Evolutionary conservation across 331 rosid genomes (phyloP).

Genomic region (Quercus phellos): DNA sequence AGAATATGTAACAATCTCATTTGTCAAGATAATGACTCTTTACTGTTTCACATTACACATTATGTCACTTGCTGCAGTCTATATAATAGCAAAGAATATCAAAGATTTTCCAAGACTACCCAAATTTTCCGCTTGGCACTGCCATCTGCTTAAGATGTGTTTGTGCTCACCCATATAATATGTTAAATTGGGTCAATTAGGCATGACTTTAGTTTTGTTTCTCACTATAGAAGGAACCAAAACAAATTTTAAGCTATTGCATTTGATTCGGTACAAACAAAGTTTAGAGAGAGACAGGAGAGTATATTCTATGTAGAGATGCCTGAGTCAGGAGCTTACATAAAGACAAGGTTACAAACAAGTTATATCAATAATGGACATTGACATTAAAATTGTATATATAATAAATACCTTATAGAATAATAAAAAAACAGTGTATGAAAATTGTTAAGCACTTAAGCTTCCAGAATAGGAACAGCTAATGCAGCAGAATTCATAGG

Average conservation of each 20-base stretch:
- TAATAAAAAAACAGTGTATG: constrained; percentile 3
- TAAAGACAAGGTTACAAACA: constrained; percentile 44
- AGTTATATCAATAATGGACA: constrained; percentile 1
- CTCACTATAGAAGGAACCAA: constrained; percentile 19
- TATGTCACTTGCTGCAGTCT: background rate
- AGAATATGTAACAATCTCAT: background rate
- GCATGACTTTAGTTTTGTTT: background rate
- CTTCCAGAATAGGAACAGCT: constrained; percentile 1
- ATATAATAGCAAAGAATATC: background rate
- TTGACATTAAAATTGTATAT: constrained; percentile 13
- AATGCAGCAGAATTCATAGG: background rate
- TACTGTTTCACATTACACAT: background rate
- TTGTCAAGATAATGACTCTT: background rate
- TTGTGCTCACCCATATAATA: constrained; percentile 16
- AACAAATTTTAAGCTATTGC: background rate
- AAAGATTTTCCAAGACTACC: background rate
- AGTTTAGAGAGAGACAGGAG: constrained; percentile 12
- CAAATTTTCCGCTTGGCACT: background rate
- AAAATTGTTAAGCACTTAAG: constrained; percentile 7
- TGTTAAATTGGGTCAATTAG: background rate
- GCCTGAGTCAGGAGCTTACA: constrained; percentile 33
- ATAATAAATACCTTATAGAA: background rate
- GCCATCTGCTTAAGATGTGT: background rate
- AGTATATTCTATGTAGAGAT: constrained; percentile 49
- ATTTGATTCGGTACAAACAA: background rate